These are phyloP conservation scores for Endotrypanum monterogeii DNA, from an alignment of 208 protist species.

Conservation along the genomic window DNA sequence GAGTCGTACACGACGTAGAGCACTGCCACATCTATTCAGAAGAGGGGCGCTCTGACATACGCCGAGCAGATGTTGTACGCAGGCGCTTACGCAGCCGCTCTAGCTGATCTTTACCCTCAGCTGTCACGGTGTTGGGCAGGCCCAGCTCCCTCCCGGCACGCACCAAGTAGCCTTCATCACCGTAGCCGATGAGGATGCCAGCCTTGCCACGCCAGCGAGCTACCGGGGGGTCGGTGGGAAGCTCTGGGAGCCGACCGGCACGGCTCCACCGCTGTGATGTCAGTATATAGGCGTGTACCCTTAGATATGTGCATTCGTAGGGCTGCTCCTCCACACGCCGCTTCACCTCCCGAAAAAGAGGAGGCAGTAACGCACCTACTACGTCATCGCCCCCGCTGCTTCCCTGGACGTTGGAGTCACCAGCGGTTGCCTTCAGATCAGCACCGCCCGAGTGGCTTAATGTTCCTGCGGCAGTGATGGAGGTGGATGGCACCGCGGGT, in stretches of 20 bases:
- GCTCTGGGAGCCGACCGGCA: constrained; percentile 67
- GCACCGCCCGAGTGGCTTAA: not conserved
- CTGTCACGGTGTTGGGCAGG: constrained; percentile 77
- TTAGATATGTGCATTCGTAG: constrained; percentile 46
- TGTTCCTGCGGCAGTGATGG: not conserved
- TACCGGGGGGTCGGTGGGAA: constrained; percentile 67
- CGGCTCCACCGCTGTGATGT: constrained; percentile 71
- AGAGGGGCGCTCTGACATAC: constrained; percentile 7
- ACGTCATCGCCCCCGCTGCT: constrained; percentile 10
- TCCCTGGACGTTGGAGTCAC: not conserved
- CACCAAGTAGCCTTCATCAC: constrained; percentile 73
- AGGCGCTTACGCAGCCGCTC: constrained; percentile 70
- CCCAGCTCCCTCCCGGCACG: constrained; percentile 60
- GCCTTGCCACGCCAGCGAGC: constrained; percentile 23
- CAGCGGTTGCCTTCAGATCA: not conserved
- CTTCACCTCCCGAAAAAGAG: constrained; percentile 44
- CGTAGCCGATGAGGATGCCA: constrained; percentile 57
- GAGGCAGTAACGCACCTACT: constrained; percentile 14
- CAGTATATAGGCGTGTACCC: constrained; percentile 50
- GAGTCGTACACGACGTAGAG: not conserved
- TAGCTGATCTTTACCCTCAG: constrained; percentile 50
- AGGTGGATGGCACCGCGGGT: not conserved
- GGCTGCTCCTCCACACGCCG: constrained; percentile 47
- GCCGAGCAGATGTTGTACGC: constrained; percentile 29
- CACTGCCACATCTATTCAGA: constrained; percentile 3